Evolutionary conservation across 352 stramenopile genomes (phyloP), one percentile per base, ranked within the genome.

Genomic region (Phytophthora macrochlamydospora): DNA sequence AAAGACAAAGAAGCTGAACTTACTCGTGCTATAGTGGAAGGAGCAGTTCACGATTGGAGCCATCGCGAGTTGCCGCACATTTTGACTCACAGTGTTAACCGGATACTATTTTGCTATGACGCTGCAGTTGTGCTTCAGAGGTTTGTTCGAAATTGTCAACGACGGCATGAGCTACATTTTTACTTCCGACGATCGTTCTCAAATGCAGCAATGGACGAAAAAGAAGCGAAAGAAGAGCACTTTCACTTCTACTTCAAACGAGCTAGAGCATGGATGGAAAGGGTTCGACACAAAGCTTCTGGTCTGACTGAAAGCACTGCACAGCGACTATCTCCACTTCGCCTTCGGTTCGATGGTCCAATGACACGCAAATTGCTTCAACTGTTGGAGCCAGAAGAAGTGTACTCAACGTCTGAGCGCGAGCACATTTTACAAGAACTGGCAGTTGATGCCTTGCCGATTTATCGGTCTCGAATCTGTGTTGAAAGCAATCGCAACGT

Each of bases 281-380:
- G 60, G 29, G 24, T 35, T 2, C 11, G 11, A 7, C 18, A 40
- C 29, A 50, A 62, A 29, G 40, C 37, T 30, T 45, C 1, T 35
- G 24, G 7, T 13, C 40, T 24, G 7, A 7, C 7, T 32, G 14
- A 30, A 6, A 37, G 44, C 18, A 51, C 43, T 2, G 51, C 50
- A n/a, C 30, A 40, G 24, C 31, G 28, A 4, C 14, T 11, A 5
- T 32, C 33, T 3, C 11, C 56, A 38, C 50, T 76, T 6, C 50
- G 65, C 0, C 51, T 89, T 48, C 78, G 78, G 1, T 81, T 86
- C 13, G 71, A 89, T 38, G 56, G 64, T 0, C 61, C 61, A 13
- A 61, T 84, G 55, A 91, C 81, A 2, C 65, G 71, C 30, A 87
- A 82, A 38, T 52, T 92, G 24, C 56, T 91, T 12, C 48, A 60